Conservation (phyloP, 164 flowering plant species). For the Liriodendron chinense region DNA sequence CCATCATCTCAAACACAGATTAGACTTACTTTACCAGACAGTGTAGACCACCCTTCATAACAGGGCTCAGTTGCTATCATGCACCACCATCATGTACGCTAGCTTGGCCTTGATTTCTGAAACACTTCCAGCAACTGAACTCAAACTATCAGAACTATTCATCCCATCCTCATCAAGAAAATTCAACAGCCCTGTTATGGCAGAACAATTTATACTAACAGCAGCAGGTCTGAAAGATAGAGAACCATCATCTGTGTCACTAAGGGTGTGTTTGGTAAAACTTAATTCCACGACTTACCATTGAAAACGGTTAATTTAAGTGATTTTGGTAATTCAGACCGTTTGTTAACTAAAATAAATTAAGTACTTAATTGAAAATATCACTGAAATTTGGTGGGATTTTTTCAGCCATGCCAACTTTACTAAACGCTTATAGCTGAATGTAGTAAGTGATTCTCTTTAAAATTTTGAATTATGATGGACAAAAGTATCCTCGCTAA, state of each 20-base stretch:
- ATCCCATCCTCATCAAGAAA: slow-evolving; percentile 29
- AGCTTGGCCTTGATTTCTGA: slow-evolving; percentile 19
- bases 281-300: no score
- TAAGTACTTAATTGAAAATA: no score
- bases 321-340: no score
- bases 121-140: slow-evolving; percentile 10
- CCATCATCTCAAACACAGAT: background rate
- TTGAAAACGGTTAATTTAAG: no score
- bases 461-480: no score
- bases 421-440: no score
- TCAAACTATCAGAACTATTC: slow-evolving; percentile 11
- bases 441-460: no score
- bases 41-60: background rate
- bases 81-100: slow-evolving; percentile 10
- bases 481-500: no score
- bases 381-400: no score
- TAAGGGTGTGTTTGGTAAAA: no score
- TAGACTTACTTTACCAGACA: background rate
- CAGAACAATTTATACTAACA: slow-evolving; percentile 24
- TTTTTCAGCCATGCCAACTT: no score
- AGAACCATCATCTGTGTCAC: slow-evolving; percentile 12
- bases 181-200: slow-evolving; percentile 26
- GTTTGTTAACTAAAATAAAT: no score
- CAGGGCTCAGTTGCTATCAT: slow-evolving; percentile 8
- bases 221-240: slow-evolving; percentile 4